phyloP scores from a whole-genome alignment of 106 monocot genomes.

The Alisma plantagoaquatica region DNA sequence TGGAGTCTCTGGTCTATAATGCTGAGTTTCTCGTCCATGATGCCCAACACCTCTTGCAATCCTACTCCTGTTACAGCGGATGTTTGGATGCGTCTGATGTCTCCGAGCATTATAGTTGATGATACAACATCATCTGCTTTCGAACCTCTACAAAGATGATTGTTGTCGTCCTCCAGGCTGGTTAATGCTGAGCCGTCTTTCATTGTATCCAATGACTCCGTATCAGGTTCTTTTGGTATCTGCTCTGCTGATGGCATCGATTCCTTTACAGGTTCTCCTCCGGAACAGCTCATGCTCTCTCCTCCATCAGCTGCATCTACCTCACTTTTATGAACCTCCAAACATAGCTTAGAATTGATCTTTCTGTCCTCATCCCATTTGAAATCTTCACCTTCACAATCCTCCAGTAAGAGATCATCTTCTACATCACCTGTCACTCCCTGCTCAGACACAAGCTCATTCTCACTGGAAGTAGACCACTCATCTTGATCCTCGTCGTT shows the following conservation, averaged over 20 bases:
- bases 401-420: neutral
- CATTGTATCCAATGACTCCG: neutral
- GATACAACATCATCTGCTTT: neutral
- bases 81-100: constrained; percentile 35
- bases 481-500: neutral
- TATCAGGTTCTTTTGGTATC: constrained; percentile 18
- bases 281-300: neutral
- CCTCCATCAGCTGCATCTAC: constrained; percentile 1
- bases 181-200: no score
- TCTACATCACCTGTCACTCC: neutral
- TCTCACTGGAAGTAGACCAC: neutral
- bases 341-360: neutral
- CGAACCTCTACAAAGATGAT: constrained; percentile 1
- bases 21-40: constrained; percentile 59
- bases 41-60: constrained; percentile 57
- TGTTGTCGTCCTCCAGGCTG: neutral
- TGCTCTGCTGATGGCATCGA: neutral
- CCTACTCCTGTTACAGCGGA: constrained; percentile 72
- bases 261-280: neutral
- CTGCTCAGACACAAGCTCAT: neutral
- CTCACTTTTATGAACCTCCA: neutral
- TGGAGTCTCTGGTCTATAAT: constrained; percentile 15
- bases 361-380: constrained; percentile 20
- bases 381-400: neutral
- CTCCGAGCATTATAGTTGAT: constrained; percentile 2